phyloP scores from a whole-genome alignment of 257 asterid species.

The Prunella vulgaris region DNA sequence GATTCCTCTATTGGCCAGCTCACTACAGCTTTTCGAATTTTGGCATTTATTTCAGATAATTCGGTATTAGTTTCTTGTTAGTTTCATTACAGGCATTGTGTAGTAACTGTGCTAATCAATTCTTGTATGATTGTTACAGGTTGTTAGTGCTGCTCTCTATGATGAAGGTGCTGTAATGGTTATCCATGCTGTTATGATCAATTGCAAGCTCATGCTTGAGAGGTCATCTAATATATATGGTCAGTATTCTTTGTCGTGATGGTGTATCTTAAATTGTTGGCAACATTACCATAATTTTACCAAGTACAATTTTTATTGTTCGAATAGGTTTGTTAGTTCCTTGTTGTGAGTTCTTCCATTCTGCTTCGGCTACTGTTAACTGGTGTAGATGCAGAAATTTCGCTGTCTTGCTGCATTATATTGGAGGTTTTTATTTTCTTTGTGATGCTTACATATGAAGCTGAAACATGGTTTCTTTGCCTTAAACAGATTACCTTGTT shows the following conservation, averaged over 20 bases:
- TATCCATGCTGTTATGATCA: slow-evolving; percentile 84
- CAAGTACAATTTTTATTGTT: background rate
- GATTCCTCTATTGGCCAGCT: slow-evolving; percentile 88
- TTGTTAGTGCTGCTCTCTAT: slow-evolving; percentile 81
- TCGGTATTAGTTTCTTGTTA: slow-evolving; percentile 40
- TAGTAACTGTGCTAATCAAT: slow-evolving; percentile 26
- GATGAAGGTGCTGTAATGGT: slow-evolving; percentile 97
- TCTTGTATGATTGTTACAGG: slow-evolving; percentile 39
- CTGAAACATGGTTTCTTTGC: slow-evolving; percentile 23
- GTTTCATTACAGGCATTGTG: slow-evolving; percentile 16
- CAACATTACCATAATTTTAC: background rate
- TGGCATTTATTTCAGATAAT: slow-evolving; percentile 85
- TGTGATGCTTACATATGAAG: slow-evolving; percentile 15
- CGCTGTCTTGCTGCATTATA: background rate
- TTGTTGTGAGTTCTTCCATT: background rate
- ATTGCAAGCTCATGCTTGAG: slow-evolving; percentile 91
- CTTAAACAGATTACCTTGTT: slow-evolving; percentile 82
- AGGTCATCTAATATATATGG: slow-evolving; percentile 91
- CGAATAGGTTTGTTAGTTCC: background rate
- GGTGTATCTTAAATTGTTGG: background rate
- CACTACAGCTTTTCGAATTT: slow-evolving; percentile 84
- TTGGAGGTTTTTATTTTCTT: slow-evolving; percentile 8
- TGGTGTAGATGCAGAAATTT: background rate
- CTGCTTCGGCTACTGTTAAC: background rate
- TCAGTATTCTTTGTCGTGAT: slow-evolving; percentile 35